A percentile compares a stretch with the other conserved stretches of the same genome.
phyloP scores from a whole-genome alignment of 2,329 filamentous ascomycete genomes.

The Aspergillus melleus region DNA sequence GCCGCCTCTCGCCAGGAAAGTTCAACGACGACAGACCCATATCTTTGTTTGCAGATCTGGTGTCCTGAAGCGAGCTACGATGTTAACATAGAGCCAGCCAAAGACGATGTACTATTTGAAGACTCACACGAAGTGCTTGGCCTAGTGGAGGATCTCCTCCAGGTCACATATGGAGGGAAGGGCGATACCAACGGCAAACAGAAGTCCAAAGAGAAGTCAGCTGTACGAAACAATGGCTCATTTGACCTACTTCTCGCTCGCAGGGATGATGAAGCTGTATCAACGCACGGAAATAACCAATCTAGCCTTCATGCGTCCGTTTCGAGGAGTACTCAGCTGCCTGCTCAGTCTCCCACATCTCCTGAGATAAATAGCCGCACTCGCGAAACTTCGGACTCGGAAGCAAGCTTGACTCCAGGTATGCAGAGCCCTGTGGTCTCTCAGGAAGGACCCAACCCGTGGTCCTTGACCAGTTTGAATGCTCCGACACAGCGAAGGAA shows the following conservation, averaged over 20 bases:
- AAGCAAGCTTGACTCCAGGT: not conserved
- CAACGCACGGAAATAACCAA: not conserved
- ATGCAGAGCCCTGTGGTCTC: not conserved
- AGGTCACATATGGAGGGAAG: conserved; percentile 12
- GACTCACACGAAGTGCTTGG: conserved; percentile 46
- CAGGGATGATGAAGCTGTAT: conserved; percentile 10
- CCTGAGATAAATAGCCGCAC: not conserved
- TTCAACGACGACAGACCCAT: conserved; percentile 47
- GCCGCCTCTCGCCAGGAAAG: conserved; percentile 18
- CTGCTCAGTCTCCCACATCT: not conserved
- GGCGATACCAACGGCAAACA: not conserved
- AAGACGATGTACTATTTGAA: conserved; percentile 63
- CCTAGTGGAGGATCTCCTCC: conserved; percentile 42
- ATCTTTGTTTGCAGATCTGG: conserved; percentile 55
- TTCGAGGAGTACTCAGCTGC: too few species aligned
- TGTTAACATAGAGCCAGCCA: conserved; percentile 62
- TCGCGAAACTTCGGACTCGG: not conserved
- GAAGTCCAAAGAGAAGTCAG: conserved; percentile 6
- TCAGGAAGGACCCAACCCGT: conserved; percentile 30
- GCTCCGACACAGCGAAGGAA: conserved; percentile 10
- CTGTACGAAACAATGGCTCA: conserved; percentile 2
- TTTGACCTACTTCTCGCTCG: conserved; percentile 25
- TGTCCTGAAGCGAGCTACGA: conserved; percentile 60
- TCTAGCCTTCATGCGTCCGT: not conserved
- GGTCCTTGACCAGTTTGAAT: conserved; percentile 37